Conservation (phyloP, 495 filamentous ascomycete genomes). For the Emericellopsis terricola region DNA sequence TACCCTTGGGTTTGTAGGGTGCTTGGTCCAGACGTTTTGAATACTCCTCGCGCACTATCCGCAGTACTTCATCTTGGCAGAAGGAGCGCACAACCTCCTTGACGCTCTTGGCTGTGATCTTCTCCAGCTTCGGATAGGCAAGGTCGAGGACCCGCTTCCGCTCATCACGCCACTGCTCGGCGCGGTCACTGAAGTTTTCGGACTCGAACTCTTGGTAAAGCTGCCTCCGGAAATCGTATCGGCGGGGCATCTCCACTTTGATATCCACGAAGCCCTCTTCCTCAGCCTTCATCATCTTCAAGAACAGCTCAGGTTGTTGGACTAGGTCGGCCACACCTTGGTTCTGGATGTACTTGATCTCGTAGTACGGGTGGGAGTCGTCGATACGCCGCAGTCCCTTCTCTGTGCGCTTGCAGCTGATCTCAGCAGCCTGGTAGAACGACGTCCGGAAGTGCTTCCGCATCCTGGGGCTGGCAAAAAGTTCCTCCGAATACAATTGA, state of each 20-base stretch:
- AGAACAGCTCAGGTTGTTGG: constrained; percentile 64
- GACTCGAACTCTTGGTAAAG: constrained; percentile 73
- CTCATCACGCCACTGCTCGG: constrained; percentile 85
- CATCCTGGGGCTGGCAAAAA: constrained; percentile 76
- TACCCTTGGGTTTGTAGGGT: constrained; percentile 87
- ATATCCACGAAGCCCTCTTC: constrained; percentile 83
- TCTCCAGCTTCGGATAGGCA: constrained; percentile 66
- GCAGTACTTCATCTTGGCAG: constrained; percentile 77
- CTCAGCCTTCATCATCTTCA: constrained; percentile 94
- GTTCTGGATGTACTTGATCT: constrained; percentile 90
- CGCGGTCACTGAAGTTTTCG: constrained; percentile 86
- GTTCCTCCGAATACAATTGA: constrained; percentile 78
- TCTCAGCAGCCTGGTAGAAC: constrained; percentile 63
- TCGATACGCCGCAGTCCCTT: constrained; percentile 91
- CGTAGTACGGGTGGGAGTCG: constrained; percentile 88
- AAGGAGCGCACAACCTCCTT: constrained; percentile 83
- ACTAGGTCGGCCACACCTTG: constrained; percentile 69
- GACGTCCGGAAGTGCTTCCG: constrained; percentile 65
- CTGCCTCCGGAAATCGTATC: constrained; percentile 49
- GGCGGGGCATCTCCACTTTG: constrained; percentile 53
- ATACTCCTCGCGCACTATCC: constrained; percentile 67
- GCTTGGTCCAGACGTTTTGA: constrained; percentile 83
- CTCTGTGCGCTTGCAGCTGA: constrained; percentile 80
- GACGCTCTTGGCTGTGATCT: constrained; percentile 68
- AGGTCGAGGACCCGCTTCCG: constrained; percentile 68